Percentiles rank a stretch among this genome's conserved stretches.
Conservation (phyloP, 2,329 filamentous ascomycete species). For the Neofusicoccum ribis region DNA sequence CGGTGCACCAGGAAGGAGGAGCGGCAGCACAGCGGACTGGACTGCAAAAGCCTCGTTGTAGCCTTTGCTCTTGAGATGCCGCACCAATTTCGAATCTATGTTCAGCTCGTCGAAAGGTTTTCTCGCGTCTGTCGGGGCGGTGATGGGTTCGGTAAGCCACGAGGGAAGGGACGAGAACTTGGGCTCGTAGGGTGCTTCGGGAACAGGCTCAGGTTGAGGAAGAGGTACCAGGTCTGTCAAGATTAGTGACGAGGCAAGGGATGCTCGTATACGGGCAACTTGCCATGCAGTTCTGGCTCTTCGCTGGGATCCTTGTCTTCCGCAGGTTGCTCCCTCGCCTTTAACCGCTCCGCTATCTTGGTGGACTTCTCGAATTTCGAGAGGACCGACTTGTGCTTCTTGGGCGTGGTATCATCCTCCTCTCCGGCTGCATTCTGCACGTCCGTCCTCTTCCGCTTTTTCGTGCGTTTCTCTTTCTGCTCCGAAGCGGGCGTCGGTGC, state of each 20-base stretch:
- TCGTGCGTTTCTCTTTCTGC: slow-evolving; percentile 41
- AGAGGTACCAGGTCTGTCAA: slow-evolving; percentile 69
- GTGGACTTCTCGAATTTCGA: slow-evolving; percentile 48
- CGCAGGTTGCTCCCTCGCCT: slow-evolving; percentile 22
- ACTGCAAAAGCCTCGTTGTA: slow-evolving; percentile 75
- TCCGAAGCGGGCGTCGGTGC: slow-evolving; percentile 21
- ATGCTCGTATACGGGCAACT: not conserved
- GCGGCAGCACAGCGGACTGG: slow-evolving; percentile 76
- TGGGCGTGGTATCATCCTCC: slow-evolving; percentile 31
- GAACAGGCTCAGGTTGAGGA: slow-evolving; percentile 70
- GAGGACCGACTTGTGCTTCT: slow-evolving; percentile 43
- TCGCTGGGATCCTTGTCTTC: slow-evolving; percentile 25
- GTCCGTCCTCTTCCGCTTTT: slow-evolving; percentile 36
- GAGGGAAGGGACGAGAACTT: slow-evolving; percentile 75
- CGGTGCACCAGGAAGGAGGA: slow-evolving; percentile 68
- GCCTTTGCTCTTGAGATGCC: slow-evolving; percentile 65
- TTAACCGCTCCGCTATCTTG: slow-evolving; percentile 27
- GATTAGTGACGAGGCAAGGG: not conserved
- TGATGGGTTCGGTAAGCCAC: slow-evolving; percentile 78
- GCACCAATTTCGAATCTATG: slow-evolving; percentile 60
- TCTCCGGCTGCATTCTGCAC: slow-evolving; percentile 28
- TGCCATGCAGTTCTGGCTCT: slow-evolving; percentile 53
- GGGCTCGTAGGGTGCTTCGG: slow-evolving; percentile 59
- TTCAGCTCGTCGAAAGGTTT: slow-evolving; percentile 65
- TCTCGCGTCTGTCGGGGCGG: slow-evolving; percentile 61